A percentile compares a stretch with the other conserved stretches of the same genome.
These are phyloP conservation scores for Limonium bicolor DNA, from an alignment of 148 eudicot genomes.

Conservation along the genomic window DNA sequence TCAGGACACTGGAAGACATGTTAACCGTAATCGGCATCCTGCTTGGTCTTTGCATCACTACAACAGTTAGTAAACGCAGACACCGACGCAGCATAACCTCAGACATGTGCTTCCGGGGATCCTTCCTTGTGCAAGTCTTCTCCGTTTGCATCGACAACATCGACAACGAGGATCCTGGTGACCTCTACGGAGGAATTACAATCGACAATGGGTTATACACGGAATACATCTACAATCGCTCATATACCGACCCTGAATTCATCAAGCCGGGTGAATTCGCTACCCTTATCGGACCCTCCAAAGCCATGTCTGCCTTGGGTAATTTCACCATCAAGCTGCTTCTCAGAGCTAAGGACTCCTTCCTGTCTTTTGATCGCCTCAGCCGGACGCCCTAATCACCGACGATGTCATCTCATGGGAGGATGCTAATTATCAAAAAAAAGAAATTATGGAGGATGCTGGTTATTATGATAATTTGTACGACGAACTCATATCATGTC, in stretches of 20 bases:
- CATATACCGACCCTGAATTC: neutral
- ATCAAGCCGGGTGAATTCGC: neutral
- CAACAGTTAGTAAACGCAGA: neutral
- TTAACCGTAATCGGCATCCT: neutral
- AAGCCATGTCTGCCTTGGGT: neutral
- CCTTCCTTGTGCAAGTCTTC: neutral
- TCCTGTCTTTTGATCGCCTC: too few relatives aligned
- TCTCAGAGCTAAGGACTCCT: slow-evolving; percentile 1
- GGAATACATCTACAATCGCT: slow-evolving; percentile 1
- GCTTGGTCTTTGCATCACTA: neutral
- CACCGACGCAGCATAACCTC: neutral
- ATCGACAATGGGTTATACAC: neutral
- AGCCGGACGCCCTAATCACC: neutral
- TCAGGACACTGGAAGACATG: neutral
- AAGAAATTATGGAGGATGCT: too few relatives aligned
- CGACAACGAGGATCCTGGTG: neutral
- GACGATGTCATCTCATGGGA: neutral
- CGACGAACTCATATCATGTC: too few relatives aligned
- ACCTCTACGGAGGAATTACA: neutral
- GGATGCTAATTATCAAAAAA: too few relatives aligned
- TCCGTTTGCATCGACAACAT: slow-evolving; percentile 1
- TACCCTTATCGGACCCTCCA: neutral
- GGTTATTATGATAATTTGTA: too few relatives aligned
- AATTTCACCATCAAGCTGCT: neutral
- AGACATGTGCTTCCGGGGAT: neutral